Evolutionary conservation across 1,284 basidiomycete species (phyloP), one percentile per base, ranked within the genome.

Genomic region (Malassezia psittaci): DNA sequence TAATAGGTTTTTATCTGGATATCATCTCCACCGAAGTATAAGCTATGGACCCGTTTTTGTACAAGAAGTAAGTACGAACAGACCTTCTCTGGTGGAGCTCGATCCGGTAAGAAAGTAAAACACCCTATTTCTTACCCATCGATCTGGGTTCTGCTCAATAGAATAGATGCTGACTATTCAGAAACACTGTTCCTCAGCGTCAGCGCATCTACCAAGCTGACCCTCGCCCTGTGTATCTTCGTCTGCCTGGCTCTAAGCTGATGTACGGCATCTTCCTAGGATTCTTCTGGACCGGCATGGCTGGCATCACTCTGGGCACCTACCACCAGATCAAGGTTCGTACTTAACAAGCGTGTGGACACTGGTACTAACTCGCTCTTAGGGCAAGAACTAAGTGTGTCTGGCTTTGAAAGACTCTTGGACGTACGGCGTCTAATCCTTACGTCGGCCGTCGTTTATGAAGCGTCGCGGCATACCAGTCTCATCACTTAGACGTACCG

Each of bases 271-370:
- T 65, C 57, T 71, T 65, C 59, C 64, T 69, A 57, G 59, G 61
- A 57, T 52, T 71, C 47, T 71, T 71, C 62, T 63, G 62, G 57
- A 57, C 67, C 42, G 68, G 68, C 39, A 63, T 71, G 45, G 62
- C 62, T 62, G 68, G 68, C 37, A 64, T 63, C 52, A 53, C 60
- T 46, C 62, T 55, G 36, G 67, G 68, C 40, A 58, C 62, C 62
- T 69, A 63, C 64, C 67, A 71, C 63, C 65, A 66, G 67, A 65
- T 63, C 46, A 42, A 54, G 51, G 68, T 70, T 61, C 38, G 68
- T 67, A 54, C 37, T 34, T 29, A 4, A 4, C 4, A 21, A 4
- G 15, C 32, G 15, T 18, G 13, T 12, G 15, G 42, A 29, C 12
- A 4, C 18, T 9, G 13, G 5, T 49, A 16, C 53, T 55, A 45